phyloP scores from a whole-genome alignment of 2,329 filamentous ascomycete genomes.

The Fusarium tjaetaba region DNA sequence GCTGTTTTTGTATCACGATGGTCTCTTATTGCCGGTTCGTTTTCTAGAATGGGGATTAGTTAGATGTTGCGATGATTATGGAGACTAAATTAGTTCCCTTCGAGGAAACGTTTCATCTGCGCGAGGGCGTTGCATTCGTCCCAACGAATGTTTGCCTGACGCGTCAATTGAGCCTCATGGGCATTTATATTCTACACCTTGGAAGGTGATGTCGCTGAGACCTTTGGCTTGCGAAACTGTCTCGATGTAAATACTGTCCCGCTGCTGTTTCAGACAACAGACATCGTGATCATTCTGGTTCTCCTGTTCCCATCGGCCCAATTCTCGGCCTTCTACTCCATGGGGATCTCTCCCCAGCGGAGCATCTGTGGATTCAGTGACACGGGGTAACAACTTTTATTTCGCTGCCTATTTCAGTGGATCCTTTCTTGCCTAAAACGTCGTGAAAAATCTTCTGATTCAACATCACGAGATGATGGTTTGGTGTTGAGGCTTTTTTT shows the following conservation, averaged over 20 bases:
- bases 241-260: too few species aligned
- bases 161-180: neutral
- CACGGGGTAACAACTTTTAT: constrained; percentile 18
- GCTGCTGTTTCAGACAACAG: too few species aligned
- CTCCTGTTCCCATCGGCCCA: neutral
- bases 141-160: neutral
- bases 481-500: constrained; percentile 12
- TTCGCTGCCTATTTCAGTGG: constrained; percentile 21
- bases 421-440: neutral
- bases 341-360: constrained; percentile 7
- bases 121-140: too few species aligned
- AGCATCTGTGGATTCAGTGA: neutral
- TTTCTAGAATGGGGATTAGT: neutral
- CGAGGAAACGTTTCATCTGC: neutral
- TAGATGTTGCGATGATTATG: neutral
- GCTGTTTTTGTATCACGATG: neutral
- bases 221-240: too few species aligned
- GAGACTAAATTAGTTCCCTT: neutral
- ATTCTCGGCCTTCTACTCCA: constrained; percentile 23
- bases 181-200: fast-evolving
- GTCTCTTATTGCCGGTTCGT: neutral
- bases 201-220: fast-evolving
- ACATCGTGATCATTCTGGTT: too few species aligned
- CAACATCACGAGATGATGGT: neutral
- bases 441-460: constrained; percentile 2